Base-by-base conservation (phyloP, 1,284 basidiomycete genomes). In the Leccinum angustisporum region DNA sequence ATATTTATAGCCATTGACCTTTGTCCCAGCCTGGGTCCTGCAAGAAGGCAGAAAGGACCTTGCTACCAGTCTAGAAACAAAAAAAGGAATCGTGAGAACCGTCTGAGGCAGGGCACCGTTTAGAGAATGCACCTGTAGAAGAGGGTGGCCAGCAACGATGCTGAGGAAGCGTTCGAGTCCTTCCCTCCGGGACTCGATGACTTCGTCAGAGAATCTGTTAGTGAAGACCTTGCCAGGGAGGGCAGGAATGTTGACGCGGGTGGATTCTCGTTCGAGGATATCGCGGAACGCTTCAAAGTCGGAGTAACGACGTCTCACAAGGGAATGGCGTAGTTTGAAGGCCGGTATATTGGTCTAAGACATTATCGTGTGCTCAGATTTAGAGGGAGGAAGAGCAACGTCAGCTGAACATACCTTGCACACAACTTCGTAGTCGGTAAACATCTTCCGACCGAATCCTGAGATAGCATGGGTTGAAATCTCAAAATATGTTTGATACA, bases 271-370 rank as follows among this genome's bases (percentile, higher is more conserved):
- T 78, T 99, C 97, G 55, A 99, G 87, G 70, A 98, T 94, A 76
- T 99, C 97, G 57, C 96, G 88, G 82, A 99, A 99, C 6, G 97
- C 96, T 76, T 99, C 97, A 75, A 99, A 99, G 78, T 99, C 97
- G 55, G 95, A 97, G 77, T 99, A 99, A 57, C 97, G 91, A 60
- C 97, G 84, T 61, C 97, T 88, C 31, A 99, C 97, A 54, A 94
- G 83, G 2, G 95, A 98, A 79, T 97, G 95, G 51, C 93, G 90
- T 59, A 98, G 84, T 75, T 98, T 97, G 84, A 99, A 99, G 1
- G 97, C 97, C 33, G 97, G 97, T 69, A 99, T 99, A 78, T 99
- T 99, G 67, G 97, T 99, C 91, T 98, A 68, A 5, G 46, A 57
- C 10, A 56, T 40, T 16, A 18, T 54, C 46, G 16, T 16, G 18